Evolutionary conservation across 2,329 filamentous ascomycete species (phyloP).

Genomic region (Cladobotryum protrusum): DNA sequence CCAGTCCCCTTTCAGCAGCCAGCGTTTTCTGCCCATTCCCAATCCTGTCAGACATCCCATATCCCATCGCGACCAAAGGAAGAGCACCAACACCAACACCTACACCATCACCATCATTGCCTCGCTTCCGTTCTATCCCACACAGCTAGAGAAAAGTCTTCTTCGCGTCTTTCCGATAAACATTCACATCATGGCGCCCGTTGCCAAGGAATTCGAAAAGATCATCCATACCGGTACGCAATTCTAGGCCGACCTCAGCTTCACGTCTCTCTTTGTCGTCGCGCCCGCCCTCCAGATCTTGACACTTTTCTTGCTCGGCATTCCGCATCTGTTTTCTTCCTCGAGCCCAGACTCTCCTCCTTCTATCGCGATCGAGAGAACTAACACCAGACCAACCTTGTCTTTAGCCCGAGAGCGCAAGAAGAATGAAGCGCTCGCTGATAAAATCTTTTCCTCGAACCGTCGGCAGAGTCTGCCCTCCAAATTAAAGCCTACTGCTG

Average conservation of each 20-base stretch:
- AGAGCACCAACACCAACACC: not conserved
- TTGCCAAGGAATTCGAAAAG: constrained; percentile 47
- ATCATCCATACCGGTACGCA: constrained; percentile 47
- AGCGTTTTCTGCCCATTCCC: too few species aligned
- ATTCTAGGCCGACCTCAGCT: not conserved
- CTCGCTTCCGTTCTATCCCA: not conserved
- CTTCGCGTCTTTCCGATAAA: not conserved
- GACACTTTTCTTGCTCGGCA: not conserved
- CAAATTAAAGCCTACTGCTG: constrained; percentile 34
- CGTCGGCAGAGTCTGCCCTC: constrained; percentile 52
- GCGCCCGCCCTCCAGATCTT: not conserved
- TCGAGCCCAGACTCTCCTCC: not conserved
- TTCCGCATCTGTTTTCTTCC: not conserved
- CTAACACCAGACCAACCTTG: not conserved
- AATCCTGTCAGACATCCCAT: not conserved
- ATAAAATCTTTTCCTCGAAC: constrained; percentile 61
- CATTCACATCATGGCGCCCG: constrained; percentile 32
- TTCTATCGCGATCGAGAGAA: not conserved
- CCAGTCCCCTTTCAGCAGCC: too few species aligned
- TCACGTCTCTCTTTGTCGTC: not conserved
- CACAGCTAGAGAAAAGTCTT: not conserved
- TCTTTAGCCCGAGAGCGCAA: constrained; percentile 57
- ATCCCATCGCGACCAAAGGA: not conserved
- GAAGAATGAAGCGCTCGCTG: constrained; percentile 64
- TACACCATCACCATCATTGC: not conserved